Evolutionary conservation across 2,329 filamentous ascomycete species (phyloP).

Genomic region (Paecilomyces variotii): DNA sequence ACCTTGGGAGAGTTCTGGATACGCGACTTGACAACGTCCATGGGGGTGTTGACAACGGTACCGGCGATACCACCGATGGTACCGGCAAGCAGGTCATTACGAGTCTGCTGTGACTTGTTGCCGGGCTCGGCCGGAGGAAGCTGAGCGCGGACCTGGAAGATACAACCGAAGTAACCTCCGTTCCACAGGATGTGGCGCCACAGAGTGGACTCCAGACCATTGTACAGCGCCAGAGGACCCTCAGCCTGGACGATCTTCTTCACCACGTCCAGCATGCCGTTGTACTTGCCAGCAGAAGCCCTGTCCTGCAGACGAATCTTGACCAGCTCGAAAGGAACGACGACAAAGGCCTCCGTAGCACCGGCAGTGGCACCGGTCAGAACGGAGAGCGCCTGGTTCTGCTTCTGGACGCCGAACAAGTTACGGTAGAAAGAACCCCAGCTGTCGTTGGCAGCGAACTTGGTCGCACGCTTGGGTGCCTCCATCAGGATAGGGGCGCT

Average conservation of each 20-base stretch:
- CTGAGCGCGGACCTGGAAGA: conserved; percentile 87
- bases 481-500: conserved; percentile 96
- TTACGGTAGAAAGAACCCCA: conserved; percentile 94
- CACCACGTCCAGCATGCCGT: conserved; percentile 46
- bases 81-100: conserved; percentile 82
- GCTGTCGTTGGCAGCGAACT: conserved; percentile 97
- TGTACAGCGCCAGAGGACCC: conserved; percentile 83
- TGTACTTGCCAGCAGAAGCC: conserved; percentile 71
- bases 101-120: conserved; percentile 71
- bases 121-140: conserved; percentile 63
- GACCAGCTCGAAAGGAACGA: conserved; percentile 95
- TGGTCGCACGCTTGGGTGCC: conserved; percentile 90
- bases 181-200: conserved; percentile 97
- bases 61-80: conserved; percentile 81
- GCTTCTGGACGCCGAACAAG: conserved; percentile 73
- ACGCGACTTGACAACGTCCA: conserved; percentile 96
- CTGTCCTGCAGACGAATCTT: conserved; percentile 98
- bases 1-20: conserved; percentile 91
- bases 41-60: conserved; percentile 87
- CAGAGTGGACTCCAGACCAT: conserved; percentile 90
- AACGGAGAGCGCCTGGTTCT: conserved; percentile 85
- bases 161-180: conserved; percentile 93
- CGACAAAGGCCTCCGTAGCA: conserved; percentile 91
- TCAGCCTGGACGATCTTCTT: conserved; percentile 69
- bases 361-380: conserved; percentile 91